Base-by-base conservation (phyloP, 2,329 filamentous ascomycete species). In the Sarocladiaceae sp. region DNA sequence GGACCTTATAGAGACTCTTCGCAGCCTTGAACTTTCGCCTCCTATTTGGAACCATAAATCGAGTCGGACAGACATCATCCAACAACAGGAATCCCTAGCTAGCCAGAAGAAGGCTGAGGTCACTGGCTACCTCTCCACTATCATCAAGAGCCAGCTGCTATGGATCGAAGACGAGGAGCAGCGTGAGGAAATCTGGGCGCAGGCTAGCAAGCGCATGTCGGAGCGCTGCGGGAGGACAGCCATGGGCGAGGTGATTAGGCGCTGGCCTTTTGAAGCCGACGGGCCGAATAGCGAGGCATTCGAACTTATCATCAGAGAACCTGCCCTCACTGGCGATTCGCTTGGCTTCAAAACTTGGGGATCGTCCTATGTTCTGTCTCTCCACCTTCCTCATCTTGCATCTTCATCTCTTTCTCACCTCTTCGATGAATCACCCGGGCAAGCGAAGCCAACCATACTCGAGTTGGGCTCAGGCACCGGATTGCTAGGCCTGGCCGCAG, bases 271-370 rank as follows among this genome's bases (percentile, higher is more conserved):
- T 50, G 55, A 49, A 19, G 54, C 51, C 6, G 57, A 52, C 34
- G 52, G 45, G 13, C 37, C 13, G n/a, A 45, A 6, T 4, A 27
- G 54, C 61, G 18, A 51, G 54, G 11, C 19, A 2, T 73, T 89
- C 52, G 74, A 82, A 35, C 69, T 98, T 42, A 73, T 76, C 27
- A 80, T 98, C 31, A 77, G 88, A 46, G 93, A 98, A 60, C 93
- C 93, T 2, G 82, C 89, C 1, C 70, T 97, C 45, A 95, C 88
- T 0, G 85, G 85, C 6, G 91, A 96, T 62, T 85, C 87, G 47
- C 72, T 97, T 15, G 93, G 93, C 1, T 74, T 94, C 61, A 97
- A 98, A 64, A 98, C 93, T 0, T 97, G 93, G 93, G 88, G 86
- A 1, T 91, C 89, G 0, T 91, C 89, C 0, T 94, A 89, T 57